phyloP scores from a whole-genome alignment of 768 basidiomycete species.

The Rhizopogon sp. region DNA sequence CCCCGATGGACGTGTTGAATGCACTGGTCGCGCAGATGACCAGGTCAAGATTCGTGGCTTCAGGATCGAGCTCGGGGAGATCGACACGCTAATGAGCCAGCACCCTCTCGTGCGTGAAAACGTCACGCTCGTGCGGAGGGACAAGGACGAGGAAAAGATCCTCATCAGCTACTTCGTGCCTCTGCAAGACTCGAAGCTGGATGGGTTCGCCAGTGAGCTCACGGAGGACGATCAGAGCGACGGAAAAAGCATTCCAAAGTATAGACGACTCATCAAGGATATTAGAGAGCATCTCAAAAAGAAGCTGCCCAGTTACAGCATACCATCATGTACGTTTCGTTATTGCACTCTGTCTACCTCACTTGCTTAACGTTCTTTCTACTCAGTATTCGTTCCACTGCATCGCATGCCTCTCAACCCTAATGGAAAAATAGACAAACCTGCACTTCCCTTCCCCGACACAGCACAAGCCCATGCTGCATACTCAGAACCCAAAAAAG shows the following conservation, averaged over 20 bases:
- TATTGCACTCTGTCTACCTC: background rate
- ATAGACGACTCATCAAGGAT: slow-evolving; percentile 85
- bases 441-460: slow-evolving; percentile 96
- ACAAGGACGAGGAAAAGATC: slow-evolving; percentile 99
- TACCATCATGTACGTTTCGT: slow-evolving; percentile 71
- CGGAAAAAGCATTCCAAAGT: slow-evolving; percentile 74
- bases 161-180: slow-evolving; percentile 98
- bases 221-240: slow-evolving; percentile 48
- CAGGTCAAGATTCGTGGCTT: slow-evolving; percentile 99
- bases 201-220: slow-evolving; percentile 67
- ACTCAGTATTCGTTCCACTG: slow-evolving; percentile 87
- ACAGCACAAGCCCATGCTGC: slow-evolving; percentile 60
- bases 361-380: background rate
- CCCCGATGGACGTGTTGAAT: slow-evolving; percentile 91
- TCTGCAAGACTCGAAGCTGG: slow-evolving; percentile 59
- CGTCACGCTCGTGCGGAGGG: slow-evolving; percentile 91
- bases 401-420: slow-evolving; percentile 96
- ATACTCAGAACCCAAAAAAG: slow-evolving; percentile 34
- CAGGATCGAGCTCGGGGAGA: slow-evolving; percentile 96
- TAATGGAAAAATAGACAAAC: slow-evolving; percentile 99
- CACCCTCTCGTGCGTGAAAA: slow-evolving; percentile 96
- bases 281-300: slow-evolving; percentile 95
- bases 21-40: slow-evolving; percentile 95
- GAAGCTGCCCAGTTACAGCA: slow-evolving; percentile 91
- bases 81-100: slow-evolving; percentile 92